A percentile compares a stretch with the other conserved stretches of the same genome.
These are phyloP conservation scores for Melampsora larici-populina DNA, from an alignment of 1,284 basidiomycete genomes.

Conservation along the genomic window DNA sequence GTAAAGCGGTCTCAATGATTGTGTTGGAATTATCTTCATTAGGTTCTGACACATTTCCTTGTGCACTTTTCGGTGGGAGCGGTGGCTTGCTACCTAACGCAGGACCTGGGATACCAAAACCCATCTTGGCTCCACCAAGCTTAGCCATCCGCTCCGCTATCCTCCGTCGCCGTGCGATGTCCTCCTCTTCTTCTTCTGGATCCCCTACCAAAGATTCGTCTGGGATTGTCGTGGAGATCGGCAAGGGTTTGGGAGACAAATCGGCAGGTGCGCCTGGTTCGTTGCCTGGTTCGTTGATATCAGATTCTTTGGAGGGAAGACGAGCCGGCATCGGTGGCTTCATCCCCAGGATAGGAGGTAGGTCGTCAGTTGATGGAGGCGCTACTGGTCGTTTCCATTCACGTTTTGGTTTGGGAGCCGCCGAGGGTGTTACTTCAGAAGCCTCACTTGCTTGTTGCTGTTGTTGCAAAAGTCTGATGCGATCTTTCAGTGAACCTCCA, in stretches of 20 bases:
- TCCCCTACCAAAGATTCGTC: not conserved
- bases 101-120: constrained; percentile 38
- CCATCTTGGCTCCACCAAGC: constrained; percentile 43
- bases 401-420: constrained; percentile 37
- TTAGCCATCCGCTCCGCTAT: constrained; percentile 43
- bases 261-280: not conserved
- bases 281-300: not conserved
- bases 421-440: constrained; percentile 9
- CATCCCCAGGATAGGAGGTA: constrained; percentile 2
- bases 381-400: constrained; percentile 41
- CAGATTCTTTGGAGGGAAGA: not conserved
- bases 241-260: not conserved
- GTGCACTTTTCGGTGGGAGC: not conserved
- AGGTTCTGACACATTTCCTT: not conserved
- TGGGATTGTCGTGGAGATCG: not conserved
- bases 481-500: constrained; percentile 42
- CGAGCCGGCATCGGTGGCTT: not conserved
- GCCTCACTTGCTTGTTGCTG: constrained; percentile 27
- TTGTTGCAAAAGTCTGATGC: constrained; percentile 37
- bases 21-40: not conserved
- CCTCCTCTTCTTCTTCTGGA: constrained; percentile 28
- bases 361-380: constrained; percentile 15
- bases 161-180: constrained; percentile 23
- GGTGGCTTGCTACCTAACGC: constrained; percentile 20
- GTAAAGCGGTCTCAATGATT: constrained; percentile 16